These are phyloP conservation scores for Teratosphaeria destructans DNA, from an alignment of 2,329 filamentous ascomycete genomes.

Conservation along the genomic window DNA sequence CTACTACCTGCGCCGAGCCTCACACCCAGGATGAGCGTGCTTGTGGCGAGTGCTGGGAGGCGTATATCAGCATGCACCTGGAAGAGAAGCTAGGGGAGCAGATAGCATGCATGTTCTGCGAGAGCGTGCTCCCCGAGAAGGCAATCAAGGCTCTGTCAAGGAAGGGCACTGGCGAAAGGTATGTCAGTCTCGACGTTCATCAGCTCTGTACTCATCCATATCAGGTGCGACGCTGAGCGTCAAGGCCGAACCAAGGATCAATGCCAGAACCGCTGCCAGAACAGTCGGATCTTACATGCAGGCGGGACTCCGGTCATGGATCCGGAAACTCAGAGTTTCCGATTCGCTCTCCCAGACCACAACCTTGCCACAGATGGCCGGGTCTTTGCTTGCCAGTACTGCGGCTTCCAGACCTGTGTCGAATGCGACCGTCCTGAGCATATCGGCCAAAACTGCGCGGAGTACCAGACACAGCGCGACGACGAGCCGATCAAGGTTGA, in stretches of 20 bases:
- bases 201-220: not conserved
- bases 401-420: not conserved
- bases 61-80: slow-evolving; percentile 3
- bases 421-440: not conserved
- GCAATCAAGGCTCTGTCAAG: not conserved
- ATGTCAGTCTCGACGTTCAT: not conserved
- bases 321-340: too few species aligned
- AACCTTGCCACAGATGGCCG: not conserved
- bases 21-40: slow-evolving; percentile 3
- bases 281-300: too few species aligned
- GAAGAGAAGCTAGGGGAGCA: not conserved
- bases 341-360: not conserved
- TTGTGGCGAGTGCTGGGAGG: slow-evolving; percentile 13
- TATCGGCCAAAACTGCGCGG: not conserved
- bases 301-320: too few species aligned
- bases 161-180: not conserved
- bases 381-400: not conserved
- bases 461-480: not conserved
- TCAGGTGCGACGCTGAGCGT: not conserved
- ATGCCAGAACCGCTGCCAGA: not conserved
- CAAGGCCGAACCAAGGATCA: not conserved
- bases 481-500: too few species aligned
- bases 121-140: not conserved
- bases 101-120: not conserved
- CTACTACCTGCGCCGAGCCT: not conserved